Conservation (phyloP, 352 stramenopile genomes). For the Globisporangium iwayamae region DNA sequence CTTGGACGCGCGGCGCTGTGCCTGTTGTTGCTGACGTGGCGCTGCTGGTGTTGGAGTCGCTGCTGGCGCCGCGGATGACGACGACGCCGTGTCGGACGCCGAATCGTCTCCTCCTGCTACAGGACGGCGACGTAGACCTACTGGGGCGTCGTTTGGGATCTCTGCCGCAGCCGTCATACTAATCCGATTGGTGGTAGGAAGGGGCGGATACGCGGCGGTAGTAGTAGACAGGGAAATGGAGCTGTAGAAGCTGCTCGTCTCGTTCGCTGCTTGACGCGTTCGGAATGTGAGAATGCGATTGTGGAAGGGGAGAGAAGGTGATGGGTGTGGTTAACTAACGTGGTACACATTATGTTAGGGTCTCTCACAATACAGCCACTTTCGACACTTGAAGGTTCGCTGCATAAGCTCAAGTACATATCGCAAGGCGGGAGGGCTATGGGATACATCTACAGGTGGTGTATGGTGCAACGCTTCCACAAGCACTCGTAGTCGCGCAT, state of each 20-base stretch:
- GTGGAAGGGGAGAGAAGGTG: background rate
- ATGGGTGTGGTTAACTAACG: background rate
- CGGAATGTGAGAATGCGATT: conserved; percentile 3
- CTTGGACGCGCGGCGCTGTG: conserved; percentile 23
- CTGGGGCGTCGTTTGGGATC: conserved; percentile 9
- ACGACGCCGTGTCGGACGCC: conserved; percentile 15
- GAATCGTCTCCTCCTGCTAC: conserved; percentile 16
- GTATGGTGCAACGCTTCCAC: too few relatives aligned
- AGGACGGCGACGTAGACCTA: conserved; percentile 29
- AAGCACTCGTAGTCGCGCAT: too few relatives aligned
- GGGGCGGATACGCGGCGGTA: background rate
- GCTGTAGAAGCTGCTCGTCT: background rate
- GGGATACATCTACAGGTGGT: too few relatives aligned
- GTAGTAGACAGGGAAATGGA: background rate
- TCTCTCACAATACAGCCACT: too few relatives aligned
- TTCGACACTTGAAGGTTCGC: too few relatives aligned
- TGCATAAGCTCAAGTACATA: too few relatives aligned
- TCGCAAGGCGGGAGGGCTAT: too few relatives aligned
- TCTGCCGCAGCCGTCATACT: conserved; percentile 16
- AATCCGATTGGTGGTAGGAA: too few relatives aligned
- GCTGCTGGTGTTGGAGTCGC: background rate
- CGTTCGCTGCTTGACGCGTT: background rate
- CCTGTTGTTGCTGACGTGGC: background rate
- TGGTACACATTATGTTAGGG: background rate
- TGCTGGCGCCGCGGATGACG: conserved; percentile 6